Base-by-base conservation (phyloP, 1,284 basidiomycete species). In the Erythrobasidium hasegawianum region DNA sequence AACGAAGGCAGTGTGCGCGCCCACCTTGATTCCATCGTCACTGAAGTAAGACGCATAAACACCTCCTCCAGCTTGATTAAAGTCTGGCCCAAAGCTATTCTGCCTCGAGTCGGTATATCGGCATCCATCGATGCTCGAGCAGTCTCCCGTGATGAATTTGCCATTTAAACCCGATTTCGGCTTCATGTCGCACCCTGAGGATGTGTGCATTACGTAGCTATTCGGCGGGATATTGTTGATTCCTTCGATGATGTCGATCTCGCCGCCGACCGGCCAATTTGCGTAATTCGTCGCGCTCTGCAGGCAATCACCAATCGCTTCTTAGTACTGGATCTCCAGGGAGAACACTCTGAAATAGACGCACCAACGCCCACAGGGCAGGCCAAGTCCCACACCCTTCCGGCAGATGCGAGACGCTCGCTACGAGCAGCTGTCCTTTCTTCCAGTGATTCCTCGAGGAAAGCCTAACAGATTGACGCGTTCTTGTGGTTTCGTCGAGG, bases 181-280 rank as follows among this genome's bases (percentile, higher is more conserved):
- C n/a, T 47, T 18, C 45, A 47, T 47, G n/a, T 18, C 16, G 45
- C 45, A 47, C 7, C 45, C 45, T 18, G 45, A 24, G 8, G 22
- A 47, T 4, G 45, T 47, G 22, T 47, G 45, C 45, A 47, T 24
- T 8, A 47, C 45, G 14, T 47, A 47, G 16, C n/a, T 24, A 16
- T 47, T 47, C 45, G n/a, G n/a, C 5, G 45, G 14, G 45, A 47
- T 14, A 14, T 24, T 47, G 52, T 54, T 54, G 20, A 33, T 54
- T 18, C 52, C 52, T 33, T 54, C 52, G 5, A 54, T 54, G 18
- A 54, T 54, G 26, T 54, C 52, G 27, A 54, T 20, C 52, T 54
- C 52, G 20, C 22, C 52, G 18, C 52, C 52, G 4, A 20, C n/a
- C 8, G 52, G 52, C 52, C 52, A 54, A 9, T 54, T 18, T 18